phyloP scores from a whole-genome alignment of 148 eudicot genomes.

The Suaeda aralocaspica region DNA sequence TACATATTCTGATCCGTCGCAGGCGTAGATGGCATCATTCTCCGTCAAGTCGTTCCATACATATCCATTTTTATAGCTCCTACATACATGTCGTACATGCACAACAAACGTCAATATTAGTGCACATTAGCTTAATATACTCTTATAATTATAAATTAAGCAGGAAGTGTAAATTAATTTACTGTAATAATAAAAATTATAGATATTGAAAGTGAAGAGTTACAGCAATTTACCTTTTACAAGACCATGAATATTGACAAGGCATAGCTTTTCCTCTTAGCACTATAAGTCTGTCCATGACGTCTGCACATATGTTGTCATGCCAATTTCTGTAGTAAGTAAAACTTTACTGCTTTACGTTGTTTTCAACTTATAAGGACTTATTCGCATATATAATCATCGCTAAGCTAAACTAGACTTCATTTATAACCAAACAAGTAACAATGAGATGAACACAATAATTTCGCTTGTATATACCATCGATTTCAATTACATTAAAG shows the following conservation, averaged over 20 bases:
- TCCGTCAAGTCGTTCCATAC: slow-evolving; percentile 93
- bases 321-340: background rate
- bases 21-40: slow-evolving; percentile 60
- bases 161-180: too few species aligned
- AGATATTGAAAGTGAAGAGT: background rate
- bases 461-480: too few species aligned
- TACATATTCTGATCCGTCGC: slow-evolving; percentile 79
- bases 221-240: slow-evolving; percentile 51
- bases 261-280: slow-evolving; percentile 94
- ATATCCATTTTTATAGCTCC: slow-evolving; percentile 91
- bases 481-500: too few species aligned
- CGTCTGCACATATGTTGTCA: slow-evolving; percentile 38
- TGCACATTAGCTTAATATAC: background rate
- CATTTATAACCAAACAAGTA: too few species aligned
- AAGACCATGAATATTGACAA: slow-evolving; percentile 85
- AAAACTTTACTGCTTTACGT: too few species aligned
- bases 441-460: too few species aligned
- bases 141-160: too few species aligned
- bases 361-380: too few species aligned
- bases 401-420: too few species aligned
- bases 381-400: too few species aligned
- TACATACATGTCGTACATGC: slow-evolving; percentile 7
- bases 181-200: too few species aligned
- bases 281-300: slow-evolving; percentile 52
- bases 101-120: background rate